These are phyloP conservation scores for Bodo saltans DNA, from an alignment of 78 protist genomes.

Conservation along the genomic window DNA sequence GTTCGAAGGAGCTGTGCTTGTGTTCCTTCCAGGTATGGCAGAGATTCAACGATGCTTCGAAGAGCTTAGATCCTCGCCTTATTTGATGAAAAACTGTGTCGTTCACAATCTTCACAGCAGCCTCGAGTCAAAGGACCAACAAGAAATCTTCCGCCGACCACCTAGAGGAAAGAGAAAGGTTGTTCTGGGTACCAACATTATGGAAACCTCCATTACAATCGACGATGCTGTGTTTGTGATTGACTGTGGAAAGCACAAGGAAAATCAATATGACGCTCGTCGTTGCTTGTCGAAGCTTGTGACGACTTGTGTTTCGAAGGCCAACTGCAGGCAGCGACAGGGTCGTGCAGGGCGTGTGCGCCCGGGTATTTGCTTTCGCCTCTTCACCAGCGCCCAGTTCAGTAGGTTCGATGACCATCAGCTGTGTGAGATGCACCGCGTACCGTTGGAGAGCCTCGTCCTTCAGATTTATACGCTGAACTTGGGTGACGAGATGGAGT, in stretches of 20 bases:
- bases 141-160: slow-evolving; percentile 35
- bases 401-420: slow-evolving; percentile 10
- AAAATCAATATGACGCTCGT: slow-evolving; percentile 54
- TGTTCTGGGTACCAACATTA: slow-evolving; percentile 89
- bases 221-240: slow-evolving; percentile 87
- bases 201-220: slow-evolving; percentile 91
- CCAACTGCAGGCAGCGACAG: slow-evolving; percentile 80
- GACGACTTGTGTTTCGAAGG: slow-evolving; percentile 48
- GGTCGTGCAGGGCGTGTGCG: slow-evolving; percentile 92
- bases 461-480: slow-evolving; percentile 67
- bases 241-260: slow-evolving; percentile 88
- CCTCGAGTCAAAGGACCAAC: slow-evolving; percentile 46
- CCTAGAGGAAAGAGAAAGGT: slow-evolving; percentile 71
- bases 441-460: slow-evolving; percentile 69
- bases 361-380: slow-evolving; percentile 63
- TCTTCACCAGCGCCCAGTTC: slow-evolving; percentile 47
- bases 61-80: background rate
- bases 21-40: slow-evolving; percentile 81
- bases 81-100: background rate
- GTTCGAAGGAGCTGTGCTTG: slow-evolving; percentile 55
- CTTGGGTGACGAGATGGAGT: slow-evolving; percentile 11
- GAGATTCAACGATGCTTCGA: slow-evolving; percentile 51
- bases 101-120: slow-evolving; percentile 44
- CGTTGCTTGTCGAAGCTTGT: slow-evolving; percentile 48
- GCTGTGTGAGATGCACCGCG: slow-evolving; percentile 79